Evolutionary conservation across 2,329 filamentous ascomycete species (phyloP).

Genomic region (Elsinoe australis): DNA sequence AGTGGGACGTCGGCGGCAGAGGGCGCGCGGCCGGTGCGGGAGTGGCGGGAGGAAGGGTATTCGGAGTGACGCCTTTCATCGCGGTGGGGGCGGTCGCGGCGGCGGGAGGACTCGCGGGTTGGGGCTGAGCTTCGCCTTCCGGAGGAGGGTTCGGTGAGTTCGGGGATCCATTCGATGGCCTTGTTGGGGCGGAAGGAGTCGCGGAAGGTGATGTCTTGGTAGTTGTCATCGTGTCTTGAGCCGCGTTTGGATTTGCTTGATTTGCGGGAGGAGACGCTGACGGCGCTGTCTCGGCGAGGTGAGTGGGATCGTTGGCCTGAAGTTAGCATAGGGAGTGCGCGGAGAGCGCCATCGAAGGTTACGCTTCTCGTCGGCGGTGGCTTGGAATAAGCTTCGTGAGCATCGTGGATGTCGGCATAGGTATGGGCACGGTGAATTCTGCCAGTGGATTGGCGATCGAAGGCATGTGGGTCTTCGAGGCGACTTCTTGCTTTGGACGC

Average conservation of each 20-base stretch:
- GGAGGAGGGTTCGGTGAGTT: conserved; percentile 1
- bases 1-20: conserved; percentile 21
- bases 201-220: neutral
- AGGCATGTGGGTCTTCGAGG: neutral
- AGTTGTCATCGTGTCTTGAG: neutral
- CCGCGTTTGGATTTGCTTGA: conserved; percentile 21
- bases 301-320: neutral
- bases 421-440: conserved; percentile 6
- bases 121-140: conserved; percentile 4
- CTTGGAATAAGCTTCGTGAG: conserved; percentile 4
- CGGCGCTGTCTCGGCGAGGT: conserved; percentile 24
- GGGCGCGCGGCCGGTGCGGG: conserved; percentile 17
- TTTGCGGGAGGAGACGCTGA: conserved; percentile 18
- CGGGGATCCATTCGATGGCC: conserved; percentile 10
- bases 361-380: neutral
- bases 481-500: conserved; percentile 18
- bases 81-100: neutral
- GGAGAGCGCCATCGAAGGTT: neutral
- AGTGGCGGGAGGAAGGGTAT: no score
- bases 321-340: neutral
- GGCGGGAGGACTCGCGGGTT: neutral
- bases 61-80: conserved; percentile 19
- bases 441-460: conserved; percentile 9
- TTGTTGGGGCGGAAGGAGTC: conserved; percentile 5
- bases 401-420: conserved; percentile 16